Evolutionary conservation across 2,329 filamentous ascomycete genomes (phyloP), one percentile per base, ranked within the genome.

Genomic region (Venturia effusa): DNA sequence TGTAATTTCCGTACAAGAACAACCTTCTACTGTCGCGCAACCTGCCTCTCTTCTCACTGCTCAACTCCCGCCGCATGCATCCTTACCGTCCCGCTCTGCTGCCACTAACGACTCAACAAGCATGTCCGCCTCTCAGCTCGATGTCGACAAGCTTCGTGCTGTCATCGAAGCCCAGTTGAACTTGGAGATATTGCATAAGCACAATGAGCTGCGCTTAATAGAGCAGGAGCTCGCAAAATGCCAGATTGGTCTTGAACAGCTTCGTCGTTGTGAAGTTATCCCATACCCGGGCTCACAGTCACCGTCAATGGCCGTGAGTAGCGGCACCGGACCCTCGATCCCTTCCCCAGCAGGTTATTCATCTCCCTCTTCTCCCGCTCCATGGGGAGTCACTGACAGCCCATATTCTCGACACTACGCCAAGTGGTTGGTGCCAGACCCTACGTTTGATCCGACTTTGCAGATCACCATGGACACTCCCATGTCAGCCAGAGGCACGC

Each of bases 151-250:
- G 65, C 82, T 88, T 67, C 85, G 85, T 72, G 87, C 92, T 69
- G 83, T 83, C 41, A 88, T 97, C 72, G 88, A 92, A 72, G 86
- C 91, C 67, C 89, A 97, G 76, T 88, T 97, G 74, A 90, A 92
- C 71, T 84, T 94, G 68, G 92, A 97, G 78, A 92, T 97, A 62
- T 79, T 97, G 67, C 79, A 95, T 73, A 97, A 97, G 80, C 94
- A 99, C 76, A 87, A 94, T 71, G 94, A 99, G 78, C 79, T 97
- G 66, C 90, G 92, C 64, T 81, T 96, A 69, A 96, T 97, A 74
- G 91, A 97, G 73, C 92, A 96, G 76, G 94, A 97, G 78, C 83
- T 97, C 68, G 93, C 91, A 68, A 97, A 97, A 79, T 97, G 92
- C 72, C 92, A 97, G 78, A 80, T 92, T 67, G 91, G 92, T 13